phyloP scores from a whole-genome alignment of 257 asterid species.

The Rhazya stricta region DNA sequence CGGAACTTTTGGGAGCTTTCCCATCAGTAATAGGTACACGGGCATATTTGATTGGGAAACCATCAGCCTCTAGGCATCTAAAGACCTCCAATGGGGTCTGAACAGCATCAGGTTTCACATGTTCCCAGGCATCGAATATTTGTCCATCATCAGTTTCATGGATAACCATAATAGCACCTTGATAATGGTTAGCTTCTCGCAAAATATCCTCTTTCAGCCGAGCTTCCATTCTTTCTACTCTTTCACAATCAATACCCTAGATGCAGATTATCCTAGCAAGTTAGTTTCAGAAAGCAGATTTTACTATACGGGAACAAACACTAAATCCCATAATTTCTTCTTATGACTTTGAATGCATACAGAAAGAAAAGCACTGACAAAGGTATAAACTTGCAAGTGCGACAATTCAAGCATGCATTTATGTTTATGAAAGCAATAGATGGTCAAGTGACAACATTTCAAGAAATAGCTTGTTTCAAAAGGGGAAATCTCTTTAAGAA shows the following conservation, averaged over 20 bases:
- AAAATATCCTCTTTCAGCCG: slow-evolving; percentile 90
- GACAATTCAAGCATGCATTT: not conserved
- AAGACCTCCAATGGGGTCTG: slow-evolving; percentile 96
- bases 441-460: not conserved
- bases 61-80: slow-evolving; percentile 69
- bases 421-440: not conserved
- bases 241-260: slow-evolving; percentile 89
- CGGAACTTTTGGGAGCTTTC: slow-evolving; percentile 98
- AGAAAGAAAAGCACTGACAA: not conserved
- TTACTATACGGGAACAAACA: not conserved
- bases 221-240: slow-evolving; percentile 97
- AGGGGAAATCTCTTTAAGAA: not conserved
- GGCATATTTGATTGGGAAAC: slow-evolving; percentile 86
- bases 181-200: slow-evolving; percentile 85
- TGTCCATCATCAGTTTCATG: slow-evolving; percentile 88
- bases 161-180: slow-evolving; percentile 92
- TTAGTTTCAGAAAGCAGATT: slow-evolving; percentile 23
- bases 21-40: slow-evolving; percentile 99
- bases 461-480: not conserved
- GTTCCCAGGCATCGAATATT: slow-evolving; percentile 94
- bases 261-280: slow-evolving; percentile 23
- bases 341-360: not conserved
- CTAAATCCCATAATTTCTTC: not conserved
- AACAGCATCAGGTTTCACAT: slow-evolving; percentile 59
- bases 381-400: not conserved